Evolutionary conservation across 805 yeast genomes (phyloP), one percentile per base, ranked within the genome.

Genomic region (Suhomyces kilbournensis): DNA sequence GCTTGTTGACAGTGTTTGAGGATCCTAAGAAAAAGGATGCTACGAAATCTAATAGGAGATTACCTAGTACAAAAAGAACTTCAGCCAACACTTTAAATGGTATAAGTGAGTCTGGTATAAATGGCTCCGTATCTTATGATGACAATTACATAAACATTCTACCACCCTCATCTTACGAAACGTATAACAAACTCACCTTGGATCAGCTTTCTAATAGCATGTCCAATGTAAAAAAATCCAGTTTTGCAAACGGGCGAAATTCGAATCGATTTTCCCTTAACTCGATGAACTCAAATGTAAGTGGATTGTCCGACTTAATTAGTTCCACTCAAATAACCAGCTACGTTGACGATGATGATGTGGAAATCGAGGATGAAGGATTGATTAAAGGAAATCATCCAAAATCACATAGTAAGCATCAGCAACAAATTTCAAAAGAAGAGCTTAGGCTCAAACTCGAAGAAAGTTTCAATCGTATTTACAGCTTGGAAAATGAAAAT

Each of bases 191-290:
- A 55, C 56, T 63, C 3, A 65, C 79, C 3, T 59, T 73, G 7
- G 78, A 74, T 40, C 66, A 71, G 15, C 57, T 74, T 38, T 70
- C 75, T 0, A 64, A 56, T 42, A 62, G 55, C 44, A 23, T 20
- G 15, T 22, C 51, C n/a, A 46, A 48, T 20, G 22, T 55, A 8
- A 52, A 59, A 15, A 53, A 50, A 23, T 42, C 47, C 44, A 45
- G 50, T 22, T 35, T 53, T 19, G 46, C 51, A 25, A 58, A 49
- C 39, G 45, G 50, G 22, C 44, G 57, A 25, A 60, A 58, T 34
- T 50, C 64, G 7, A 59, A 54, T 30, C 79, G 85, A 45, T 83
- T 80, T 53, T 81, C 89, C 7, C 56, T 72, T 74, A 80, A 47
- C 62, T 87, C 64, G 51, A 75, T 55, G 74, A 78, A 59, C 67